phyloP scores from a whole-genome alignment of 2,329 filamentous ascomycete genomes.

The Cadophora malorum region DNA sequence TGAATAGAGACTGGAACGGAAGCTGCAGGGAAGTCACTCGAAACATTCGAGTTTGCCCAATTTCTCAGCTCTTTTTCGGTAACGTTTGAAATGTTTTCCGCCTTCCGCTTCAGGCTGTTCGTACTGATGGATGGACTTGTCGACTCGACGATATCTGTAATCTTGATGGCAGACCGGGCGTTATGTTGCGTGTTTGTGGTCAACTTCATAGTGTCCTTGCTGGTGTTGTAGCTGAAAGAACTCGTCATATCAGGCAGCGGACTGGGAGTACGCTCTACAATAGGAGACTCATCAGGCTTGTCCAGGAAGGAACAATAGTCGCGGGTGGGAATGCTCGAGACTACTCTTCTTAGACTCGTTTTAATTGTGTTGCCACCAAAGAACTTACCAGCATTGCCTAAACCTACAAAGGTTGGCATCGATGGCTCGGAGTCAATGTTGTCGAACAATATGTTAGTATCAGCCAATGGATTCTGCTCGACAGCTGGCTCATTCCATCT shows the following conservation, averaged over 20 bases:
- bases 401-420: not conserved
- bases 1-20: not conserved
- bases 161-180: conserved; percentile 40
- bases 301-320: conserved; percentile 29
- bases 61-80: conserved; percentile 38
- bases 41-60: conserved; percentile 34
- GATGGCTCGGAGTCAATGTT: not conserved
- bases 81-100: conserved; percentile 42
- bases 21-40: not conserved
- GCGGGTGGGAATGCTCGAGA: conserved; percentile 24
- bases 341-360: conserved; percentile 19
- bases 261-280: conserved; percentile 25
- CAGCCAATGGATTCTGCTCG: not conserved
- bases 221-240: conserved; percentile 38
- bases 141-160: conserved; percentile 42
- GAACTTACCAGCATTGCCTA: conserved; percentile 17
- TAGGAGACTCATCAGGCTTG: conserved; percentile 22
- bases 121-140: conserved; percentile 21
- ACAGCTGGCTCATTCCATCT: not conserved
- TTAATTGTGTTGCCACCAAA: not conserved
- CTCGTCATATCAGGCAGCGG: conserved; percentile 43
- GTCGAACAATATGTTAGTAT: not conserved
- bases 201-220: conserved; percentile 29
- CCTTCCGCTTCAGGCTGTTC: conserved; percentile 41
- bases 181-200: conserved; percentile 6